Evolutionary conservation across 164 flowering plant species (phyloP).

Genomic region (Vitis amurensis): DNA sequence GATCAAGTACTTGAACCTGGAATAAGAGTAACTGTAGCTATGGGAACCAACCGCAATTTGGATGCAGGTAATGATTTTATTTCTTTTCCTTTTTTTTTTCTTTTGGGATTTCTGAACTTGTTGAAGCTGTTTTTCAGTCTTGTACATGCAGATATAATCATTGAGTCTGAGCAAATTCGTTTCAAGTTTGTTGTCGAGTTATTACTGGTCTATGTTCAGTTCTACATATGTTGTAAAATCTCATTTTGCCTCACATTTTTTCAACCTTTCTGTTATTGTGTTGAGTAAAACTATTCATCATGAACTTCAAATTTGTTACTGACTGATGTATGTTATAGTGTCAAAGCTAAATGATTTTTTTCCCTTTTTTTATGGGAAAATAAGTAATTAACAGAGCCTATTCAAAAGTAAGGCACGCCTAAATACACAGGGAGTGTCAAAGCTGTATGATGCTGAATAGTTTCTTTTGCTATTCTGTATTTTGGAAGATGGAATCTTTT

Average conservation of each 20-base stretch:
- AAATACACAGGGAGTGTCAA: no score
- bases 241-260: no score
- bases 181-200: background rate
- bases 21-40: conserved; percentile 80
- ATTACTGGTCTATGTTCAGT: no score
- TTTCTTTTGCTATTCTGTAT: background rate
- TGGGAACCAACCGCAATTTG: conserved; percentile 75
- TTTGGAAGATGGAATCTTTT: background rate
- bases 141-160: background rate
- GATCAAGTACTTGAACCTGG: conserved; percentile 78
- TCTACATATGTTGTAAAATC: no score
- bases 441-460: background rate
- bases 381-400: no score
- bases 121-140: no score
- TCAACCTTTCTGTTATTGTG: no score
- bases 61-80: conserved; percentile 48
- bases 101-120: background rate
- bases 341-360: no score
- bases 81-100: background rate
- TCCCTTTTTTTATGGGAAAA: no score
- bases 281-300: background rate
- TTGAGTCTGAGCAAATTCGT: background rate
- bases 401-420: background rate
- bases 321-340: background rate
- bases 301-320: background rate